A percentile compares a stretch with the other conserved stretches of the same genome.
Conservation (phyloP, 371 early-diverging fungal species). For the Mortierella sp. region DNA sequence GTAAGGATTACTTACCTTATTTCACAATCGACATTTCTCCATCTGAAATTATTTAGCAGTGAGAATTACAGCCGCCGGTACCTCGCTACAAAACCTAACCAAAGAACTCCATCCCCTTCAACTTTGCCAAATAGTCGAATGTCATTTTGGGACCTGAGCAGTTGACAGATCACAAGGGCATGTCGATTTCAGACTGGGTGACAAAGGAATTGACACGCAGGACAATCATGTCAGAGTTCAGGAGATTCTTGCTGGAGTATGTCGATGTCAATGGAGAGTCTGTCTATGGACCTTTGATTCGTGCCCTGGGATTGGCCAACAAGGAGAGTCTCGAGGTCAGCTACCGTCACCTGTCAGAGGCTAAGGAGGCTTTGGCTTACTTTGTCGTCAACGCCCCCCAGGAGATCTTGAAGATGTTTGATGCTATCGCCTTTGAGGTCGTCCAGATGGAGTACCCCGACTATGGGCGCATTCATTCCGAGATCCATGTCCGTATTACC, state of each 20-base stretch:
- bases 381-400: slow-evolving; percentile 91
- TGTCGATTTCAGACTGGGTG: slow-evolving; percentile 84
- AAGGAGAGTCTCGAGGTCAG: slow-evolving; percentile 91
- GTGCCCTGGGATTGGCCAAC: slow-evolving; percentile 92
- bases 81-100: not conserved
- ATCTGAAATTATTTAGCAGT: not conserved
- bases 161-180: slow-evolving; percentile 62
- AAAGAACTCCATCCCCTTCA: not conserved
- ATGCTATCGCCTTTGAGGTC: slow-evolving; percentile 93
- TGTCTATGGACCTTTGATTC: slow-evolving; percentile 94
- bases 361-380: slow-evolving; percentile 87
- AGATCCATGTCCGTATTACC: slow-evolving; percentile 96
- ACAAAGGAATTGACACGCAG: slow-evolving; percentile 82
- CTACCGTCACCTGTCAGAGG: slow-evolving; percentile 83
- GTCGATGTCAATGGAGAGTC: slow-evolving; percentile 88
- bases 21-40: not conserved
- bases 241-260: slow-evolving; percentile 88
- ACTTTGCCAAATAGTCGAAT: slow-evolving; percentile 60
- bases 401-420: slow-evolving; percentile 92
- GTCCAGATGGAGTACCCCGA: slow-evolving; percentile 92
- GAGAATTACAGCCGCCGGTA: not conserved
- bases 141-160: slow-evolving; percentile 65
- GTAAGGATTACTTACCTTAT: slow-evolving; percentile 43
- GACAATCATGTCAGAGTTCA: slow-evolving; percentile 89
- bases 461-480: slow-evolving; percentile 93